Conservation (phyloP, 495 filamentous ascomycete species). For the Pyrenopolyporus hunteri region DNA sequence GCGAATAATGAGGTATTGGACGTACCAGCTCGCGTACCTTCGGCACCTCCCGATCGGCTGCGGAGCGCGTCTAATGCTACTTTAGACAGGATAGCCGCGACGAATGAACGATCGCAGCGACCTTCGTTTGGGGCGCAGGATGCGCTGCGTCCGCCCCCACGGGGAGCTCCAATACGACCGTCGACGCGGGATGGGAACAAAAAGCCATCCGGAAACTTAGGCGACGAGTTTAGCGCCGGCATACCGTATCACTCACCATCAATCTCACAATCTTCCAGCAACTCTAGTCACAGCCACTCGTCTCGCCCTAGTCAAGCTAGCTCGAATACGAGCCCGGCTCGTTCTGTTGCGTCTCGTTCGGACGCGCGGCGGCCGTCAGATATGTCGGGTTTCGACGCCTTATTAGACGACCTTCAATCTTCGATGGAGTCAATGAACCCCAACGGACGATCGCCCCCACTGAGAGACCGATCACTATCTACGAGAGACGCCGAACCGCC, state of each 20-base stretch:
- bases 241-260: conserved; percentile 68
- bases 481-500: conserved; percentile 28
- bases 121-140: conserved; percentile 56
- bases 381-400: conserved; percentile 50
- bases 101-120: conserved; percentile 43
- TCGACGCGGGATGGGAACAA: conserved; percentile 35
- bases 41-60: conserved; percentile 50
- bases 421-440: conserved; percentile 50
- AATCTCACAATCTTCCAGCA: conserved; percentile 71
- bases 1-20: conserved; percentile 45
- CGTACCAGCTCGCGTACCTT: conserved; percentile 51
- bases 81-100: conserved; percentile 26
- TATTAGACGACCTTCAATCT: conserved; percentile 60
- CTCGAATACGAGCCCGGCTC: conserved; percentile 70
- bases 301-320: conserved; percentile 67
- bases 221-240: conserved; percentile 57
- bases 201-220: conserved; percentile 50
- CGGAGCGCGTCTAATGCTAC: conserved; percentile 42
- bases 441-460: conserved; percentile 33
- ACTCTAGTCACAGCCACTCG: conserved; percentile 63
- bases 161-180: conserved; percentile 53
- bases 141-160: conserved; percentile 54
- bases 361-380: conserved; percentile 46
- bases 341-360: conserved; percentile 48
- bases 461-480: conserved; percentile 36